Conservation (phyloP, 2,329 filamentous ascomycete species). For the Diaporthe nobilis region DNA sequence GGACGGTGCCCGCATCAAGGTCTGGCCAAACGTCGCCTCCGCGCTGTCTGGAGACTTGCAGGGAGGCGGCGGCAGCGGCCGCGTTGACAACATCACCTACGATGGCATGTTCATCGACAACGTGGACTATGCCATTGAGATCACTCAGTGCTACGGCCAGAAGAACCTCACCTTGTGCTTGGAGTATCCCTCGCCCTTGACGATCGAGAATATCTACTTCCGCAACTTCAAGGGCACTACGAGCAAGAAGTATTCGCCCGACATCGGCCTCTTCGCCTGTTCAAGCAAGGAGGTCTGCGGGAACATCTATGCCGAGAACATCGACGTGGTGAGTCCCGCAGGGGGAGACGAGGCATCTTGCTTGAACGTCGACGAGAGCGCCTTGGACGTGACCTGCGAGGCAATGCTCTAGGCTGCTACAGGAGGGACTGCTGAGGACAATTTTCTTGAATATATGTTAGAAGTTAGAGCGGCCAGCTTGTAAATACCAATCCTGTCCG, state of each 20-base stretch:
- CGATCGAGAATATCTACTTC: slow-evolving; percentile 67
- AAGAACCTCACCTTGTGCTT: slow-evolving; percentile 74
- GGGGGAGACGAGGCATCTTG: slow-evolving; percentile 46
- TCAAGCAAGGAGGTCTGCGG: slow-evolving; percentile 45
- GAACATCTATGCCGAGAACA: slow-evolving; percentile 45
- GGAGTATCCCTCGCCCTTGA: slow-evolving; percentile 66
- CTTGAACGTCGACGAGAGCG: slow-evolving; percentile 45
- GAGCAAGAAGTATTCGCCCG: slow-evolving; percentile 45
- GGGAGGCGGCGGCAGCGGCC: slow-evolving; percentile 71
- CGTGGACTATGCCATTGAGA: slow-evolving; percentile 74
- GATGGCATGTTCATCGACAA: slow-evolving; percentile 69
- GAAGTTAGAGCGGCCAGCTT: neutral
- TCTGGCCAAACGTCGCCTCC: slow-evolving; percentile 58
- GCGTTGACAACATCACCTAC: slow-evolving; percentile 73
- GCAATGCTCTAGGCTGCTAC: slow-evolving; percentile 30
- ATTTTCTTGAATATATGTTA: slow-evolving; percentile 26
- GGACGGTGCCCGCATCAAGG: slow-evolving; percentile 80
- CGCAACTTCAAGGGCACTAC: slow-evolving; percentile 67
- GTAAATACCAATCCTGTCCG: neutral
- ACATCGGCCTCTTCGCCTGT: slow-evolving; percentile 48
- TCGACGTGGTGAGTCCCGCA: slow-evolving; percentile 46
- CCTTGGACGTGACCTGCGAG: slow-evolving; percentile 46
- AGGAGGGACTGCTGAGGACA: neutral
- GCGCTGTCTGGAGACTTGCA: slow-evolving; percentile 63
- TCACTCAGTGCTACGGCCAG: slow-evolving; percentile 62